phyloP scores from a whole-genome alignment of 176 grass and related monocot species.

The Oryza longistaminata region DNA sequence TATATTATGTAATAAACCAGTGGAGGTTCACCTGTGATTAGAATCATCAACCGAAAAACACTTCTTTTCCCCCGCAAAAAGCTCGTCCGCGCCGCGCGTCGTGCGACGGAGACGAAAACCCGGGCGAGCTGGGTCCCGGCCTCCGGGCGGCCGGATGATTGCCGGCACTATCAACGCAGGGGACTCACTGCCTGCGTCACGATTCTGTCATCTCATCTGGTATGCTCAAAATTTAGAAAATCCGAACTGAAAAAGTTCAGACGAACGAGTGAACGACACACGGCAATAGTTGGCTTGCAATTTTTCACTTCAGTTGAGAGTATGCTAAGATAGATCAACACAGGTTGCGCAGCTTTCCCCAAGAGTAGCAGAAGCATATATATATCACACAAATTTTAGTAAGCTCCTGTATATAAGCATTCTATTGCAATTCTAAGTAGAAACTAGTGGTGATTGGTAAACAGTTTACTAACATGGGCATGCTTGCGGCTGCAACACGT shows the following conservation, averaged over 20 bases:
- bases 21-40: too few species aligned
- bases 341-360: not conserved
- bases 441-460: not conserved
- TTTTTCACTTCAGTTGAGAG: too few species aligned
- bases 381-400: not conserved
- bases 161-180: conserved; percentile 5
- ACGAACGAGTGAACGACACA: not conserved
- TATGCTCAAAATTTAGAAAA: not conserved
- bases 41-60: too few species aligned
- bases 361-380: not conserved
- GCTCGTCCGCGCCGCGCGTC: not conserved
- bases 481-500: not conserved
- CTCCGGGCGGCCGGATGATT: not conserved
- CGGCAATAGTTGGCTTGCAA: not conserved
- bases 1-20: too few species aligned
- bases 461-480: not conserved
- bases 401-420: not conserved
- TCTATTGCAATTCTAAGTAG: not conserved
- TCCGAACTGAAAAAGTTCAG: not conserved
- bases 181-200: not conserved
- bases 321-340: not conserved
- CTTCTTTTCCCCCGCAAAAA: not conserved
- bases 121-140: not conserved
- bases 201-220: not conserved
- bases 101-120: not conserved